phyloP scores from a whole-genome alignment of 202 grass and related monocot species.

The Eragrostis tef region DNA sequence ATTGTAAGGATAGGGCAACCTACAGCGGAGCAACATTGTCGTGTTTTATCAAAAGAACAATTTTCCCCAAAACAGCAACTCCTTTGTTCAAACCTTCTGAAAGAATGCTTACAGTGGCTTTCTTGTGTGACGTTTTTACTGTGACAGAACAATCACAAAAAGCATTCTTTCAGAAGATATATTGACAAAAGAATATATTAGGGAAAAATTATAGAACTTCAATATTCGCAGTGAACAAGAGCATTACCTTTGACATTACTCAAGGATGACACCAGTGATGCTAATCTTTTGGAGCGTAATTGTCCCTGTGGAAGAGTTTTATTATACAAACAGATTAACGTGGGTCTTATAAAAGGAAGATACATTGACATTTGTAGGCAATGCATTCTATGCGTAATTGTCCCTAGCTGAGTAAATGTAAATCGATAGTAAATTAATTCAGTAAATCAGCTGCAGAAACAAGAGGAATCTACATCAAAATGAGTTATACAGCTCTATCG shows the following conservation, averaged over 20 bases:
- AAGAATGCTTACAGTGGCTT: conserved; percentile 59
- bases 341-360: conserved; percentile 18
- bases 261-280: conserved; percentile 65
- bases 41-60: conserved; percentile 74
- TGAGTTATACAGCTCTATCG: not conserved
- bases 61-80: conserved; percentile 66
- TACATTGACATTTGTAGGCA: not conserved
- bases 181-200: conserved; percentile 15
- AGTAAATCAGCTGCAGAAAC: conserved; percentile 34
- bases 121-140: conserved; percentile 77
- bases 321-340: not conserved
- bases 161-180: conserved; percentile 35
- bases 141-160: conserved; percentile 33
- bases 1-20: conserved; percentile 45
- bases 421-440: conserved; percentile 26
- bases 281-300: conserved; percentile 61
- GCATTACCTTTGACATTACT: conserved; percentile 69
- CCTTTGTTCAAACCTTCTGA: conserved; percentile 78
- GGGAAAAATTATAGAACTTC: conserved; percentile 40
- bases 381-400: too few species aligned
- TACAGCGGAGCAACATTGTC: conserved; percentile 84
- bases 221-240: conserved; percentile 33
- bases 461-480: not conserved
- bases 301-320: conserved; percentile 53
- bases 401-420: conserved; percentile 12